phyloP scores from a whole-genome alignment of 768 basidiomycete genomes.

The Strobilomyces dryophilus region DNA sequence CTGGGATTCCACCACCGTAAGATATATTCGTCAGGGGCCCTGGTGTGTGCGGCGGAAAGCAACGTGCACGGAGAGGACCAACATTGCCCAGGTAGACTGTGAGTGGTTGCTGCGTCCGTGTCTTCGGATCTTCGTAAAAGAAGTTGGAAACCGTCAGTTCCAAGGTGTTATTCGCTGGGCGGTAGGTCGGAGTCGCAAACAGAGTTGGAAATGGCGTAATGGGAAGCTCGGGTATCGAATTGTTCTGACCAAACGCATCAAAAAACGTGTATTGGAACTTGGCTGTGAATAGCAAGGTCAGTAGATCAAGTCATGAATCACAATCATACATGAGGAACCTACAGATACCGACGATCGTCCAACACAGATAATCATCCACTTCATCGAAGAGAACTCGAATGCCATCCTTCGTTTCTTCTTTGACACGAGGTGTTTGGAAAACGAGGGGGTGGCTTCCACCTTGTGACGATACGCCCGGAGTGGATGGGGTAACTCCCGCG shows the following conservation, averaged over 20 bases:
- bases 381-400: conserved; percentile 74
- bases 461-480: conserved; percentile 71
- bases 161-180: conserved; percentile 65
- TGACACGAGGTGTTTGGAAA: conserved; percentile 75
- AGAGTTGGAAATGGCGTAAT: conserved; percentile 90
- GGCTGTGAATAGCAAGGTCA: conserved; percentile 42
- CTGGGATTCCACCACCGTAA: conserved; percentile 48
- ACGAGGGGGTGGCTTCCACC: conserved; percentile 77
- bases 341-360: conserved; percentile 97
- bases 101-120: conserved; percentile 61
- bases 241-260: conserved; percentile 80
- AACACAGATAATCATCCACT: conserved; percentile 92
- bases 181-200: conserved; percentile 74
- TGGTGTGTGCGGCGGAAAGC: conserved; percentile 69
- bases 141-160: conserved; percentile 87
- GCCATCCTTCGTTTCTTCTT: conserved; percentile 79
- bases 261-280: conserved; percentile 96
- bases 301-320: conserved; percentile 8
- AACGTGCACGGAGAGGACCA: conserved; percentile 76
- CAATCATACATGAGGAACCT: conserved; percentile 31
- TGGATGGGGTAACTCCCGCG: conserved; percentile 65
- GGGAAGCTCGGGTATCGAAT: conserved; percentile 67
- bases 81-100: conserved; percentile 88
- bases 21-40: conserved; percentile 64
- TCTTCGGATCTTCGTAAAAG: conserved; percentile 73